Conservation (phyloP, 1,139 yeast genomes). For the Candida smagusa region DNA sequence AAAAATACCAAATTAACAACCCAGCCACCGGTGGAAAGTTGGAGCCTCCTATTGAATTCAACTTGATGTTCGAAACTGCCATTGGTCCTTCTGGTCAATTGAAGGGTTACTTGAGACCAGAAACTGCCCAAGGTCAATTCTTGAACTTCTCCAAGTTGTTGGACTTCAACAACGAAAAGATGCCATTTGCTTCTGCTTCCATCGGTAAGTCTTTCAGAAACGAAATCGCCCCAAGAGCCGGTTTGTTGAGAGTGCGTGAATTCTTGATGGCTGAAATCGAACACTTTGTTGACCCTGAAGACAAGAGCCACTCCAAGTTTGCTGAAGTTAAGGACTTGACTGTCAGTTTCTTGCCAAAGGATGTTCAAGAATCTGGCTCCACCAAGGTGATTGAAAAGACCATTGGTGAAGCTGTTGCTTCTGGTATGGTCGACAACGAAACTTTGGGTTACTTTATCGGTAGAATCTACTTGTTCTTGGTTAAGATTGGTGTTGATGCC, state of each 20-base stretch:
- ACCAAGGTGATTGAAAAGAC: constrained; percentile 63
- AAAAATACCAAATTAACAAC: constrained; percentile 76
- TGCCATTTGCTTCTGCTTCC: constrained; percentile 99
- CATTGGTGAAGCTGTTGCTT: constrained; percentile 84
- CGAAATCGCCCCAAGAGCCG: constrained; percentile 98
- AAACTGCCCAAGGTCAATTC: constrained; percentile 99
- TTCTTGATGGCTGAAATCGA: constrained; percentile 99
- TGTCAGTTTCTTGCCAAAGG: constrained; percentile 79
- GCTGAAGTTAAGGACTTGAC: constrained; percentile 68
- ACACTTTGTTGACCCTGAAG: constrained; percentile 91
- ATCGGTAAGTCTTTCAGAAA: constrained; percentile 98
- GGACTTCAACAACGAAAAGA: constrained; percentile 91
- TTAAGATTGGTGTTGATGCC: constrained; percentile 87
- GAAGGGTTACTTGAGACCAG: constrained; percentile 96
- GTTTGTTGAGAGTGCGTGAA: constrained; percentile 95
- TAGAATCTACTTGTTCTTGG: constrained; percentile 80
- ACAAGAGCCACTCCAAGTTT: constrained; percentile 82
- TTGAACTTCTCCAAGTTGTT: constrained; percentile 89
- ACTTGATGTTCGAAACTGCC: constrained; percentile 98
- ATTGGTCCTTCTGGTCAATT: constrained; percentile 98
- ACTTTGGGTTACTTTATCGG: constrained; percentile 97
- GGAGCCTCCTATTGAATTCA: constrained; percentile 91
- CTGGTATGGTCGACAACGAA: constrained; percentile 92
- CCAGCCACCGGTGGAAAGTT: constrained; percentile 86
- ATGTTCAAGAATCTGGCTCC: constrained; percentile 80